Base-by-base conservation (phyloP, 805 yeast species). In the Candida rishiriensis region DNA sequence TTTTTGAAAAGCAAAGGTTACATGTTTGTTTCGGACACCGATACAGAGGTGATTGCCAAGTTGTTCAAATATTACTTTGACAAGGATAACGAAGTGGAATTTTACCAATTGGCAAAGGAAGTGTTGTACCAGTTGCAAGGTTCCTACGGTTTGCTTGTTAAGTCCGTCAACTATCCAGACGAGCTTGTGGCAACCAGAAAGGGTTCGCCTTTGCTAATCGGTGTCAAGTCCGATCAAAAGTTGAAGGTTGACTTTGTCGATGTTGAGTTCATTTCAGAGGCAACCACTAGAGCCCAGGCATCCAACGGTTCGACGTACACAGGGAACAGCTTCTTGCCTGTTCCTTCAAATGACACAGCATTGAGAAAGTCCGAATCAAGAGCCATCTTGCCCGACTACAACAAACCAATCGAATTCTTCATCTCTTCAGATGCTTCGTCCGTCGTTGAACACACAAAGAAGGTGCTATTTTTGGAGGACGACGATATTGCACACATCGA, bases 401-500 rank as follows among this genome's bases (percentile, higher is more conserved):
- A 85, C 80, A 73, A 57, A 42, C 96, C 98, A 40, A 86, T 91
- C 41, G 99, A 93, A 71, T 91, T 91, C 66, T 93, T 89, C 71
- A 76, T 93, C 51, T 89, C 97, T 12, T 89, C 97, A 21, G 99
- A 93, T 71, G 96, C 99, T 32, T 86, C 98, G 13, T 90, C 99
- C 17, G 96, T 93, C 39, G 77, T 93, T 45, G 91, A 90, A 69
- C 96, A 93, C 72, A 93, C 99, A 59, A 93, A 90, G 71, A 93
- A 93, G 71, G 99, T 93, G 29, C 75, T 93, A 58, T 91, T 87
- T 70, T 76, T 93, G 61, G 98, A 93, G 71, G 99, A 93, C 68
- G 97, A 93, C 63, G 99, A 93, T 70, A 89, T 93, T 66, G 99
- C 97, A 34, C 99, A 93, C 67, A 89, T 93, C 54, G 89, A 85